Percentiles rank a stretch among this genome's conserved stretches.
These are phyloP conservation scores for Hanseniaspora lachancei DNA, from an alignment of 805 yeast genomes.

Conservation along the genomic window DNA sequence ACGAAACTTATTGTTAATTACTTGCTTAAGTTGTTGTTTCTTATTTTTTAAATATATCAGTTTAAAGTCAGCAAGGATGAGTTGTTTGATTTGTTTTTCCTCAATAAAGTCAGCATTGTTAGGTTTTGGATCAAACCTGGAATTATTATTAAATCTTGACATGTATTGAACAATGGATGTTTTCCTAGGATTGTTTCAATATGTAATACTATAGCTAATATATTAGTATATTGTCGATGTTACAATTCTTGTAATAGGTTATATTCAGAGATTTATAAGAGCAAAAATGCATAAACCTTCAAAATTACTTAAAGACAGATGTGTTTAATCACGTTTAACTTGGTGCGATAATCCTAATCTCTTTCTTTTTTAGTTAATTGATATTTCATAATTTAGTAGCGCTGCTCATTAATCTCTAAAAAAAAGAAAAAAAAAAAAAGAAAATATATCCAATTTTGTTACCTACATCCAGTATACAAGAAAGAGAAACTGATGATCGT, in stretches of 20 bases:
- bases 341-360: too few species aligned
- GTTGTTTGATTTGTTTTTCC: conserved; percentile 3
- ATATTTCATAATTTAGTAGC: not conserved
- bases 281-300: too few species aligned
- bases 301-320: too few species aligned
- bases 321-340: too few species aligned
- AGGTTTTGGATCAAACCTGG: not conserved
- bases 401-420: not conserved
- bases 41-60: not conserved
- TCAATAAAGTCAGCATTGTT: not conserved
- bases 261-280: too few species aligned
- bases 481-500: not conserved
- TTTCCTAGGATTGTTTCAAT: too few species aligned
- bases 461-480: too few species aligned
- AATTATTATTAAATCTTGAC: not conserved
- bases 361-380: too few species aligned
- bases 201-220: too few species aligned
- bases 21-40: not conserved
- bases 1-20: conserved; percentile 8
- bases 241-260: too few species aligned
- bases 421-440: not conserved
- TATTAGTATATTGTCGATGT: too few species aligned
- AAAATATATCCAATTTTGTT: not conserved
- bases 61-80: not conserved
- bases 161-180: not conserved